These are phyloP conservation scores for Spiraea crenata DNA, from an alignment of 331 rosid species.

Conservation along the genomic window DNA sequence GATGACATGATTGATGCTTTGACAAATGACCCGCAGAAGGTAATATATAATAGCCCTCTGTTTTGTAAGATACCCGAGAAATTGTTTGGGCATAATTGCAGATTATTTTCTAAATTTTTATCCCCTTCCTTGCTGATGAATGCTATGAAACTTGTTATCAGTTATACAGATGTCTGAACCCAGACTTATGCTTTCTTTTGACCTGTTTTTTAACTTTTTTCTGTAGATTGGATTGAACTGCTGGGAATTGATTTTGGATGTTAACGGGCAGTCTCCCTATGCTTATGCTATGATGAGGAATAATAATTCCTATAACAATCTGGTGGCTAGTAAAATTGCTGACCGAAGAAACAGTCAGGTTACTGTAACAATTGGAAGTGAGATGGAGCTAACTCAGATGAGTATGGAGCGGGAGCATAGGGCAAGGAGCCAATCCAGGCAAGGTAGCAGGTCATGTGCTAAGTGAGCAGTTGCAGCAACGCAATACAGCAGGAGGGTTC, in stretches of 20 bases:
- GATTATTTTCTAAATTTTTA: not conserved
- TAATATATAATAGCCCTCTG: slow-evolving; percentile 18
- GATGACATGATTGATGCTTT: slow-evolving; percentile 69
- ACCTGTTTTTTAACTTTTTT: not conserved
- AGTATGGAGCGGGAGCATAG: slow-evolving; percentile 31
- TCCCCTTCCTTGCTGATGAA: not conserved
- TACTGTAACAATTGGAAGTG: slow-evolving; percentile 53
- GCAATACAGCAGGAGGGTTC: slow-evolving; percentile 42
- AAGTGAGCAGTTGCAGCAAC: slow-evolving; percentile 58
- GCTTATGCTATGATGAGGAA: slow-evolving; percentile 71
- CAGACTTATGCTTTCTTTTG: not conserved
- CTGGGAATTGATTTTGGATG: slow-evolving; percentile 75
- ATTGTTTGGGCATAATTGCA: not conserved
- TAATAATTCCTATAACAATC: slow-evolving; percentile 57
- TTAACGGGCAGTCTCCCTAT: slow-evolving; percentile 65
- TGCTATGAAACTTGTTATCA: not conserved
- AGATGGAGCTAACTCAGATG: slow-evolving; percentile 35
- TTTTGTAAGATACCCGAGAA: not conserved
- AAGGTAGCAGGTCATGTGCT: slow-evolving; percentile 51
- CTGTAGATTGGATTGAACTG: slow-evolving; percentile 70
- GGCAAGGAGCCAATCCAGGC: slow-evolving; percentile 28
- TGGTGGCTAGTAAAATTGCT: slow-evolving; percentile 64
- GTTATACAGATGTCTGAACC: not conserved
- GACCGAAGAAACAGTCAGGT: slow-evolving; percentile 59
- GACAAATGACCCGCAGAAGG: slow-evolving; percentile 85